Conservation (phyloP, 257 asterid species). For the Salvia rosmarinus region DNA sequence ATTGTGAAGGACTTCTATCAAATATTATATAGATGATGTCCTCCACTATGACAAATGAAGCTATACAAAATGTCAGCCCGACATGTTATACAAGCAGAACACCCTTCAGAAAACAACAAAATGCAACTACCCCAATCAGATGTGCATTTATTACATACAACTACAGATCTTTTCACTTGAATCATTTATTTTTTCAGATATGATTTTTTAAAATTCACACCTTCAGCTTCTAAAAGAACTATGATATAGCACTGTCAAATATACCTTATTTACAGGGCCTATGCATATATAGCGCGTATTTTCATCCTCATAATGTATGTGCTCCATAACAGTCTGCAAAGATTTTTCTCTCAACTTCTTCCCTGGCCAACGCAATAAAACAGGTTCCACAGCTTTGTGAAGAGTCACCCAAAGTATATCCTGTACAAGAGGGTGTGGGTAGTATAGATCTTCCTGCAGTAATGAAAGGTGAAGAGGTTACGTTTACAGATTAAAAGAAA, state of each 20-base stretch:
- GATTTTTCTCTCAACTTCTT: slow-evolving; percentile 85
- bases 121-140: slow-evolving; percentile 6
- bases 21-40: slow-evolving; percentile 9
- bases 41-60: slow-evolving; percentile 12
- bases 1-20: slow-evolving; percentile 7
- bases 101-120: neutral
- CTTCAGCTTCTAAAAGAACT: neutral
- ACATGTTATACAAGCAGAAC: slow-evolving; percentile 18
- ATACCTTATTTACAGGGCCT: slow-evolving; percentile 96
- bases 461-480: slow-evolving; percentile 25
- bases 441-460: slow-evolving; percentile 96
- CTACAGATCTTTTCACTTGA: slow-evolving; percentile 12
- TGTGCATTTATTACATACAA: neutral
- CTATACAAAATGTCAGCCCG: neutral
- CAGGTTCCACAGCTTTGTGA: slow-evolving; percentile 80
- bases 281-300: slow-evolving; percentile 94
- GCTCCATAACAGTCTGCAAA: slow-evolving; percentile 75
- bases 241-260: slow-evolving; percentile 23
- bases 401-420: slow-evolving; percentile 93
- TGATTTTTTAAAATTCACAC: slow-evolving; percentile 12
- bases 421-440: slow-evolving; percentile 90
- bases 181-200: slow-evolving; percentile 20
- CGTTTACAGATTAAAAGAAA: slow-evolving; percentile 2
- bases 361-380: slow-evolving; percentile 92
- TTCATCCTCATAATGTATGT: slow-evolving; percentile 96